These are phyloP conservation scores for Cryptococcus sp. DNA, from an alignment of 1,284 basidiomycete species.

Conservation along the genomic window DNA sequence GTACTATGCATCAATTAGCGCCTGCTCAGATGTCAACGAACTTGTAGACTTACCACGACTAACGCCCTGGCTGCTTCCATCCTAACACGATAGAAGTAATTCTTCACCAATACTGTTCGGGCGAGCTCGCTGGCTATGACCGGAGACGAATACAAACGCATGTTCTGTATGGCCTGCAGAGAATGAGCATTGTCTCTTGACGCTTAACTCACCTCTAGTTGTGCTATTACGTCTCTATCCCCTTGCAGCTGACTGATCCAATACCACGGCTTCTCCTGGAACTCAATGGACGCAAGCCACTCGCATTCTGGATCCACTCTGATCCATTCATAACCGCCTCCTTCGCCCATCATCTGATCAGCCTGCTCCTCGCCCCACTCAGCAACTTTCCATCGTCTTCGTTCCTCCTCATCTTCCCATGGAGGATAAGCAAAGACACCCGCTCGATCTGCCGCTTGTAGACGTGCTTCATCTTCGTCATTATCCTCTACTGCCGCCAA, in stretches of 20 bases:
- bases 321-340: conserved; percentile 91
- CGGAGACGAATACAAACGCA: conserved; percentile 77
- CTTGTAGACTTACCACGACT: conserved; percentile 65
- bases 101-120: conserved; percentile 88
- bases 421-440: conserved; percentile 91
- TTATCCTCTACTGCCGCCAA: conserved; percentile 87
- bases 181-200: not conserved
- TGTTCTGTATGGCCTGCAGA: conserved; percentile 74
- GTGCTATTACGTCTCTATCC: conserved; percentile 97
- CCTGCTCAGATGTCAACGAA: not conserved
- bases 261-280: conserved; percentile 97
- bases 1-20: conserved; percentile 25
- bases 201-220: conserved; percentile 74
- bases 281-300: conserved; percentile 90
- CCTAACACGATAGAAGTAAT: conserved; percentile 96
- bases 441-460: conserved; percentile 76
- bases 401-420: conserved; percentile 87
- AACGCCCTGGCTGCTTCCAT: conserved; percentile 90
- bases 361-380: conserved; percentile 99
- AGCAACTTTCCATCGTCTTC: conserved; percentile 91
- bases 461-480: conserved; percentile 74
- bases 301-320: conserved; percentile 98
- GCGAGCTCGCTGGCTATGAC: conserved; percentile 90
- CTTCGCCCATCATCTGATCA: conserved; percentile 85
- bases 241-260: conserved; percentile 97